Base-by-base conservation (phyloP, 83 land plant genomes). In the Picea abies region DNA sequence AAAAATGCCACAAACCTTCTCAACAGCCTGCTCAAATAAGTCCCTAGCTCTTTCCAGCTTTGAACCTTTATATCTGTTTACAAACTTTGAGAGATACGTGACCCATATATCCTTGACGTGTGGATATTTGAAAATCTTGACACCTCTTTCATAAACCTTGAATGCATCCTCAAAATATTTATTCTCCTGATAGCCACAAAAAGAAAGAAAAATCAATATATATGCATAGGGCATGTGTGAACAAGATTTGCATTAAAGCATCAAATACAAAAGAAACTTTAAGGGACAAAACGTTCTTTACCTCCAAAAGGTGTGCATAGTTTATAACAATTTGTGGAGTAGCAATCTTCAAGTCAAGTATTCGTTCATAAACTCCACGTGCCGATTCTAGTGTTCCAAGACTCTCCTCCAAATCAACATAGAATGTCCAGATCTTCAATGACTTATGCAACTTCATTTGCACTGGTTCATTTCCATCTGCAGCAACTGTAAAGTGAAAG, bases 131-230 rank as follows among this genome's bases (percentile, higher is more conserved):
- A 97, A 97, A 35, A 97, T 91, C 87, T 97, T 97, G 9, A 97
- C 99, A 61, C 98, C 99, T 83, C 94, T 95, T 83, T 97, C 99
- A 83, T 97, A 95, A 10, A 97, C 99, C 81, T 88, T 93, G 80
- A 97, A 97, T 47, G 99, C 99, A 86, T 97, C 99, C 83, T 97
- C 99, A 87, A 97, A 97, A 81, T 92, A 97, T 76, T 96, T 96
- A 58, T 92, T 84, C 76, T 93, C 94, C 96, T 94, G 86, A 32
- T 70, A 64, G 60, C 14, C 39, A 23, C 63, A 60, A 67, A 73
- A 23, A 62, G 49, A 68, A 79, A 83, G 6, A 52, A 10, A 52
- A 52, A 52, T 52, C 11, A 11, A 52, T 52, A 52, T 10, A 52
- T 52, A 52, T 52, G 14, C 56, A 52, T 52, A 11, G 0, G 56